Evolutionary conservation across 164 flowering plant species (phyloP).

Genomic region (Buxus sempervirens): DNA sequence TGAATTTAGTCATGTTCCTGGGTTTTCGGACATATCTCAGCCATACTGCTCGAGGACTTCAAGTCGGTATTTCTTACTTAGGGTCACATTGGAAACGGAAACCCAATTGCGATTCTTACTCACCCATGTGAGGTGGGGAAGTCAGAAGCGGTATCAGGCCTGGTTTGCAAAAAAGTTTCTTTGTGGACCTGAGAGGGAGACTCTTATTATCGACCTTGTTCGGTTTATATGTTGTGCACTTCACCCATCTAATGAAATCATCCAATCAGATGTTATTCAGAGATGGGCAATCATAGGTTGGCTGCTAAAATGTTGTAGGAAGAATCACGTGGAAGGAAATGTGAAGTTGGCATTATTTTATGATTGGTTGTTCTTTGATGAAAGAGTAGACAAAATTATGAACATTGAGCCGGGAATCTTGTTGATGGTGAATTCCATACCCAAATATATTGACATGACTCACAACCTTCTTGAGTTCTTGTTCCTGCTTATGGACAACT

Average conservation of each 20-base stretch:
- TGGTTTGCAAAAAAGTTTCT: slow-evolving; percentile 86
- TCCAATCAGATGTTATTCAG: slow-evolving; percentile 68
- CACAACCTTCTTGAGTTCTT: slow-evolving; percentile 71
- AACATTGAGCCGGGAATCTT: slow-evolving; percentile 86
- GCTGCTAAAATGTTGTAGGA: slow-evolving; percentile 62
- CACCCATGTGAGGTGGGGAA: slow-evolving; percentile 69
- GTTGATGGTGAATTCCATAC: slow-evolving; percentile 73
- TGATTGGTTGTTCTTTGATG: slow-evolving; percentile 95
- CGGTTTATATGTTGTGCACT: slow-evolving; percentile 87
- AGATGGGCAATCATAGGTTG: slow-evolving; percentile 98
- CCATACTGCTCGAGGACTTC: slow-evolving; percentile 59
- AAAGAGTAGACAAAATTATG: slow-evolving; percentile 67
- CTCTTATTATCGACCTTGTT: slow-evolving; percentile 61
- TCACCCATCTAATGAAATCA: slow-evolving; percentile 77
- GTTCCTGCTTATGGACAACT: slow-evolving; percentile 61
- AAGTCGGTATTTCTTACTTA: slow-evolving; percentile 56
- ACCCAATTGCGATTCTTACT: slow-evolving; percentile 74
- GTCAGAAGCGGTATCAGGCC: slow-evolving; percentile 61
- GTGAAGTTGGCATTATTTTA: slow-evolving; percentile 80
- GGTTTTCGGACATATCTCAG: slow-evolving; percentile 61
- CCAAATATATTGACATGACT: slow-evolving; percentile 63
- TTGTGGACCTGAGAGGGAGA: slow-evolving; percentile 45
- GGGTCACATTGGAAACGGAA: slow-evolving; percentile 86
- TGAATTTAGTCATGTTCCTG: slow-evolving; percentile 34
- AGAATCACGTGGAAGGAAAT: slow-evolving; percentile 53